Base-by-base conservation (phyloP, 257 asterid genomes). In the Capsicum rhomboideum region DNA sequence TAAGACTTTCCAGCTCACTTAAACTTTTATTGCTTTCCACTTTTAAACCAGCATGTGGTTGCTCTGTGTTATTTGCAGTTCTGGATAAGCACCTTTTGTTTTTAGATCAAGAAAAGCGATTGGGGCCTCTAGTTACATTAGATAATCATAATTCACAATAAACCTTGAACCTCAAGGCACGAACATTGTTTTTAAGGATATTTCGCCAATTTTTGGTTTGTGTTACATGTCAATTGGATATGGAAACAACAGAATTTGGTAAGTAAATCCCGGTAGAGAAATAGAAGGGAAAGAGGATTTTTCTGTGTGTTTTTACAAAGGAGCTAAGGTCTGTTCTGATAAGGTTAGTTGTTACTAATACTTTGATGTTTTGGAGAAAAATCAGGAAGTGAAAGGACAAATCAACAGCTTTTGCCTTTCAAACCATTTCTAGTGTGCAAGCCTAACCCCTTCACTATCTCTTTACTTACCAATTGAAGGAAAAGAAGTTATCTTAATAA, bases 91-190 rank as follows among this genome's bases (percentile, higher is more conserved):
- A 49, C 79, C 49, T 52, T 74, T 79, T 69, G 80, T 66, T 82
- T 66, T 53, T 74, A 17, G 85, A 77, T 90, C 88, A 83, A 88
- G 90, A 88, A 29, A 44, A 66, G 79, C 72, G 18, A 85, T 85
- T 75, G 83, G 84, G 50, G 56, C 17, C 31, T 34, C 13, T 29
- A 18, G 52, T 18, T 68, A 17, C 8, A 20, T 11, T 18, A 50
- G 77, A 68, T 17, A 31, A 67, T 67, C 49, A 59, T 59, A 59
- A 59, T 5, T 61, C 37, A 34, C 77, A 34, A 17, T 67, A 34
- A 17, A 17, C 16, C n/a, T 66, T 29, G 13, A 66, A 16, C 6
- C 46, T 66, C 37, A 29, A 28, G 8, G 17, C 5, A 26, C 11
- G 1, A 26, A 28, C 46, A 29, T 16, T 66, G 75, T 7, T 31